Conservation (phyloP, 2,329 filamentous ascomycete species). For the Akanthomyces muscarius region DNA sequence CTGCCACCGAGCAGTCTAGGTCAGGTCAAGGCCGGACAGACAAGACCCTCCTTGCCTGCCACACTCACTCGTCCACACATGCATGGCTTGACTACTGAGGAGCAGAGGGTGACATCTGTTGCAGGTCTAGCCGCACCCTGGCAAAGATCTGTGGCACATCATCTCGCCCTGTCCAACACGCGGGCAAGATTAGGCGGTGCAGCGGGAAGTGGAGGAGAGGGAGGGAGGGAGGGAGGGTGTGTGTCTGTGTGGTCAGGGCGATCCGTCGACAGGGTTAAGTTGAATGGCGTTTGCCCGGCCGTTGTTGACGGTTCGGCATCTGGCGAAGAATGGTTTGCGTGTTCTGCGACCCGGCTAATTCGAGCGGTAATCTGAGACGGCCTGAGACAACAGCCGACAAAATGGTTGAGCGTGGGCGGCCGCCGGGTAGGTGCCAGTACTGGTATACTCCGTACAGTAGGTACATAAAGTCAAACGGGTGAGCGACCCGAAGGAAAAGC, state of each 20-base stretch:
- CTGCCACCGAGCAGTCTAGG: not conserved
- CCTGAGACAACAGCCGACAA: conserved; percentile 21
- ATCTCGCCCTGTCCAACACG: conserved; percentile 31
- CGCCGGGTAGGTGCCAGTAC: not conserved
- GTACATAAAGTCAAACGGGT: conserved; percentile 11
- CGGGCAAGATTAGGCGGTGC: conserved; percentile 18
- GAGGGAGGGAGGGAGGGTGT: not conserved
- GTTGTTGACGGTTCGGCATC: not conserved
- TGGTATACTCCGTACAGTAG: no score
- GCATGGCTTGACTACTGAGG: not conserved
- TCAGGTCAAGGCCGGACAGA: not conserved
- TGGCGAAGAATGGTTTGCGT: not conserved
- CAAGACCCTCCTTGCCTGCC: not conserved
- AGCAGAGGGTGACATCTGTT: conserved; percentile 8
- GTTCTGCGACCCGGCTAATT: conserved; percentile 17
- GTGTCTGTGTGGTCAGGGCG: not conserved
- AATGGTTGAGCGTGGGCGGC: not conserved
- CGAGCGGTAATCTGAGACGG: conserved; percentile 24
- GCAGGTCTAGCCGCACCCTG: conserved; percentile 8
- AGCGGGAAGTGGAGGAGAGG: not conserved
- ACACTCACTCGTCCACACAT: not conserved
- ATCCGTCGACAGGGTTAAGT: not conserved
- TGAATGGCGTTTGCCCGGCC: not conserved
- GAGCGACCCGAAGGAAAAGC: not conserved
- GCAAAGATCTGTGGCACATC: conserved; percentile 38